Evolutionary conservation across 495 filamentous ascomycete species (phyloP).

Genomic region (Penicillium chermesinum): DNA sequence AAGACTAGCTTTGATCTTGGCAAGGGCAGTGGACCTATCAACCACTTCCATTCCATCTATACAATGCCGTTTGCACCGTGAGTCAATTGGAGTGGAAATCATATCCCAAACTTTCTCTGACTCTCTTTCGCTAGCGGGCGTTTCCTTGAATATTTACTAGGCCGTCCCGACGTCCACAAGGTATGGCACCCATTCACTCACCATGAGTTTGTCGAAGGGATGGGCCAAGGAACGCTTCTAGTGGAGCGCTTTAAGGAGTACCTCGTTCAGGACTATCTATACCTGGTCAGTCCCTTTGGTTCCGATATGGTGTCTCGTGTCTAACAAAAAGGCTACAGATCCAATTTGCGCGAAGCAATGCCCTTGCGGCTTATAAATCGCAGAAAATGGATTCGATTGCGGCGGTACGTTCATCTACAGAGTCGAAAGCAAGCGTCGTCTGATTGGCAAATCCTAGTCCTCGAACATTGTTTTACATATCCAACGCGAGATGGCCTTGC

Average conservation of each 20-base stretch:
- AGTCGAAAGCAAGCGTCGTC: neutral
- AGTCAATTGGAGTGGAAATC: too few relatives aligned
- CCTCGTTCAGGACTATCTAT: conserved; percentile 85
- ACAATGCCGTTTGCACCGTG: conserved; percentile 79
- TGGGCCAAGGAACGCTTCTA: conserved; percentile 70
- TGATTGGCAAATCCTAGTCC: conserved; percentile 38
- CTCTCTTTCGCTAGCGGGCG: conserved; percentile 57
- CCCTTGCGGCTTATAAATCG: conserved; percentile 77
- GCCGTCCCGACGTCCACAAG: conserved; percentile 62
- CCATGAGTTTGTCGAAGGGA: conserved; percentile 72
- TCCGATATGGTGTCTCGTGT: neutral
- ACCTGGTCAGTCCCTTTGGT: conserved; percentile 55
- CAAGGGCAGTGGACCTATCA: conserved; percentile 80
- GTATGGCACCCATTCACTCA: conserved; percentile 70
- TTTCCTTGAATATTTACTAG: conserved; percentile 81
- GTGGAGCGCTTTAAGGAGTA: conserved; percentile 75
- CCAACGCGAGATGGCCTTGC: conserved; percentile 71
- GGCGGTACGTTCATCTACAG: conserved; percentile 37
- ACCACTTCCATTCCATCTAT: conserved; percentile 86
- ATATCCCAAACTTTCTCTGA: too few relatives aligned
- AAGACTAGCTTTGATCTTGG: conserved; percentile 68
- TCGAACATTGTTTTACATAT: conserved; percentile 70
- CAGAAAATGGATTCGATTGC: conserved; percentile 67
- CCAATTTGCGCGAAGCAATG: conserved; percentile 81
- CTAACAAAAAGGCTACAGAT: conserved; percentile 42